Conservation (phyloP, 345 rosid genomes). For the Acer yangbiense region DNA sequence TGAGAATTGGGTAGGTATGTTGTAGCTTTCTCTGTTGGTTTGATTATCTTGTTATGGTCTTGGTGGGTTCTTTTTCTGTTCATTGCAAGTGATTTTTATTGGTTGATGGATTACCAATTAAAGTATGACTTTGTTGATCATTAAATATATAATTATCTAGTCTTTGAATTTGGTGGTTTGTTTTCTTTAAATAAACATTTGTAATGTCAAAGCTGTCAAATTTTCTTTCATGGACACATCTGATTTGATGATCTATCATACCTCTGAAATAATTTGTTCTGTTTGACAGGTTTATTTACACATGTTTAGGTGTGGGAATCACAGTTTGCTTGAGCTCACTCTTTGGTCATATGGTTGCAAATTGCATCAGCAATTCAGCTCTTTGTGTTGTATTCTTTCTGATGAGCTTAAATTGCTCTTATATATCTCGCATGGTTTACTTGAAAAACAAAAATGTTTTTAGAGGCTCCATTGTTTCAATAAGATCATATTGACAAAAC, state of each 20-base stretch:
- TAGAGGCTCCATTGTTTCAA: background rate
- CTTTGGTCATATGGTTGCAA: slow-evolving; percentile 36
- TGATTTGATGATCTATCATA: background rate
- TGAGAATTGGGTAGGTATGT: background rate
- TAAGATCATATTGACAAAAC: background rate
- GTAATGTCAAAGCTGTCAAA: background rate
- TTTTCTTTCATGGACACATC: background rate
- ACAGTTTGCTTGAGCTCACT: slow-evolving; percentile 52
- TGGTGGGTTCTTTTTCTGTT: background rate
- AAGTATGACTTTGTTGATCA: background rate
- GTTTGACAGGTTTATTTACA: slow-evolving; percentile 55
- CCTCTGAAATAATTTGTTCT: background rate
- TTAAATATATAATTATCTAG: background rate
- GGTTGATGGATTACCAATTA: background rate
- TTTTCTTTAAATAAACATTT: background rate
- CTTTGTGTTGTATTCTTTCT: slow-evolving; percentile 53
- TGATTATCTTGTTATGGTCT: background rate
- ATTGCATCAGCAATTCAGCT: slow-evolving; percentile 33
- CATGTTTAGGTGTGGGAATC: slow-evolving; percentile 51
- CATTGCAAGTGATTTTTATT: too few species aligned
- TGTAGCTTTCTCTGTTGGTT: background rate
- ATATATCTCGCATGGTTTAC: background rate
- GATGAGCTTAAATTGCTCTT: background rate
- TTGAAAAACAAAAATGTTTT: background rate
- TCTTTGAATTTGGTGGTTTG: background rate